A percentile compares a stretch with the other conserved stretches of the same genome.
Conservation (phyloP, 2,329 filamentous ascomycete genomes). For the Dryadomyces sulphureus region DNA sequence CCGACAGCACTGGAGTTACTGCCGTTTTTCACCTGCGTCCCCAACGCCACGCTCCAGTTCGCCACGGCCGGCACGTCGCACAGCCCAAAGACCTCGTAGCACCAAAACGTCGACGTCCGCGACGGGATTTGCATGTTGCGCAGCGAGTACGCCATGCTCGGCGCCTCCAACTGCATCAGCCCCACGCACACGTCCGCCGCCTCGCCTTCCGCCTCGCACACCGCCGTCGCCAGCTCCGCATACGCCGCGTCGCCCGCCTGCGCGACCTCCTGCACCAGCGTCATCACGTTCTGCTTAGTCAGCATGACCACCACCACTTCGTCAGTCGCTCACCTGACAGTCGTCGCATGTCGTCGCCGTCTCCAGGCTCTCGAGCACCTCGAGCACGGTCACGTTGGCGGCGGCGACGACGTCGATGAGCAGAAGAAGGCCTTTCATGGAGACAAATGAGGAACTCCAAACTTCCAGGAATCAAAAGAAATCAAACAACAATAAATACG, state of each 20-base stretch:
- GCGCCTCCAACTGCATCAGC: constrained; percentile 33
- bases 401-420: no score
- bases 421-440: no score
- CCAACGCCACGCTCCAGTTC: constrained; percentile 26
- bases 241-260: constrained; percentile 20
- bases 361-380: not conserved
- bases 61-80: constrained; percentile 33
- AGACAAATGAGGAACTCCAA: no score
- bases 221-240: constrained; percentile 7
- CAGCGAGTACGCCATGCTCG: constrained; percentile 34
- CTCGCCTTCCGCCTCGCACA: constrained; percentile 18
- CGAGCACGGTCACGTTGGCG: not conserved
- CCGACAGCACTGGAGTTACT: no score
- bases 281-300: constrained; percentile 12
- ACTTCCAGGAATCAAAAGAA: no score
- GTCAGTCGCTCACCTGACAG: not conserved
- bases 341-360: not conserved
- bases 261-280: constrained; percentile 20
- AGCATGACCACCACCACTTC: not conserved
- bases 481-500: no score
- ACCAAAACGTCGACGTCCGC: constrained; percentile 34
- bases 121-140: constrained; percentile 31
- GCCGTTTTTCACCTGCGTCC: no score
- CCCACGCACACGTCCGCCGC: constrained; percentile 42
- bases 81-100: constrained; percentile 35